Percentiles rank a stretch among this genome's conserved stretches.
phyloP scores from a whole-genome alignment of 75 land plant species.

The Azolla pinnata region DNA sequence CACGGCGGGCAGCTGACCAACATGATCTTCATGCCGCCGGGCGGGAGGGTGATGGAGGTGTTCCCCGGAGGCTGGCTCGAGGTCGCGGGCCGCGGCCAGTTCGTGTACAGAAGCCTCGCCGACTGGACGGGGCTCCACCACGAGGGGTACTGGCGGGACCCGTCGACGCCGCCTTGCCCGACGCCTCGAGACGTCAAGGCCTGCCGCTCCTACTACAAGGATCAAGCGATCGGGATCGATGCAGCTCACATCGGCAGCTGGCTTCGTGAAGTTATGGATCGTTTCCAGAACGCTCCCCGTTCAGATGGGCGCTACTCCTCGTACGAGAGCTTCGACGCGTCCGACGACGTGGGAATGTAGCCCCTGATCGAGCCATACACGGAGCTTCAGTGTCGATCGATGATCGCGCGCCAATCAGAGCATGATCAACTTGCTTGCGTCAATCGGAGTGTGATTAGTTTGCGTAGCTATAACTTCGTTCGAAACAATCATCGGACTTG shows the following conservation, averaged over 20 bases:
- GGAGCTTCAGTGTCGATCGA: no score
- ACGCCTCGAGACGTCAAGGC: constrained; percentile 16
- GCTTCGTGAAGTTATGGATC: constrained; percentile 17
- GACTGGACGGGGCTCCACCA: constrained; percentile 53
- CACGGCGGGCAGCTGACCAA: constrained; percentile 82
- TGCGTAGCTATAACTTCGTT: no score
- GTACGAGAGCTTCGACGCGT: no score
- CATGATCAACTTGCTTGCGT: no score
- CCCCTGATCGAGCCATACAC: no score
- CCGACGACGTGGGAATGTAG: no score
- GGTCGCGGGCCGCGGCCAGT: constrained; percentile 62
- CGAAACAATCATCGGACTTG: no score
- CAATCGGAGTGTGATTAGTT: no score
- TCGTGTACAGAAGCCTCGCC: constrained; percentile 52
- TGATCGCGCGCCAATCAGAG: no score
- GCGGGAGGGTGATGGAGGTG: constrained; percentile 72
- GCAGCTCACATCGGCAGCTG: constrained; percentile 26
- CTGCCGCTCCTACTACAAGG: constrained; percentile 42
- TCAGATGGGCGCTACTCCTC: no score
- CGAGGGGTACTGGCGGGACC: constrained; percentile 64
- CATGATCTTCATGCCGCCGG: constrained; percentile 66
- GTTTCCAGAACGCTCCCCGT: no score
- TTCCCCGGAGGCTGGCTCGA: constrained; percentile 80
- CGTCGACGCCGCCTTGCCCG: constrained; percentile 41
- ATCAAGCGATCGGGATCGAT: constrained; percentile 29